Percentiles rank a stretch among this genome's conserved stretches.
These are phyloP conservation scores for Brassica carinata DNA, from an alignment of 345 rosid species.

Conservation along the genomic window DNA sequence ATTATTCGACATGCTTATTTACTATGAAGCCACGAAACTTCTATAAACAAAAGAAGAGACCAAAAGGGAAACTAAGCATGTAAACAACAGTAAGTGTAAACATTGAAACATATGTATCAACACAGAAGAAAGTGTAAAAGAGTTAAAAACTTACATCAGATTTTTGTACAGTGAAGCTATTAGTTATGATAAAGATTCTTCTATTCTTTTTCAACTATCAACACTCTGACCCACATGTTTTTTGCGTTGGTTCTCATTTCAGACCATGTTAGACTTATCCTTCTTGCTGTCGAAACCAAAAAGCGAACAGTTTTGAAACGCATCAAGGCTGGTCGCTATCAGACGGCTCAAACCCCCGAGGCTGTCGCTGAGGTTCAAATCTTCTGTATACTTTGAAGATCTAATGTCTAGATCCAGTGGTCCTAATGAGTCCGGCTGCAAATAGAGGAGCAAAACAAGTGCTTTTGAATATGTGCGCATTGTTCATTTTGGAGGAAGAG, in stretches of 20 bases:
- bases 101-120: constrained; percentile 25
- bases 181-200: constrained; percentile 24
- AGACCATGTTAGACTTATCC: constrained; percentile 66
- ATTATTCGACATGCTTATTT: background rate
- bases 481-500: background rate
- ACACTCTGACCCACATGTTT: constrained; percentile 34
- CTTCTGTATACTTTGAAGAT: constrained; percentile 74
- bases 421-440: constrained; percentile 97
- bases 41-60: background rate
- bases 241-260: constrained; percentile 44
- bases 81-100: constrained; percentile 27
- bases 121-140: constrained; percentile 26
- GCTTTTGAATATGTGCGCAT: background rate
- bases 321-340: constrained; percentile 92
- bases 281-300: constrained; percentile 71
- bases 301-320: constrained; percentile 80
- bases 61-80: constrained; percentile 19
- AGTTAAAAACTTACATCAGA: constrained; percentile 32
- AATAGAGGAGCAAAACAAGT: constrained; percentile 18
- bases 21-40: constrained; percentile 11
- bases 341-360: constrained; percentile 84
- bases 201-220: constrained; percentile 31
- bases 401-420: constrained; percentile 73
- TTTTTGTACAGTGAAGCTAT: constrained; percentile 40
- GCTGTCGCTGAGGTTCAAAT: constrained; percentile 71